Evolutionary conservation across 2,329 filamentous ascomycete species (phyloP), one percentile per base, ranked within the genome.

Genomic region (Trichoderma breve): DNA sequence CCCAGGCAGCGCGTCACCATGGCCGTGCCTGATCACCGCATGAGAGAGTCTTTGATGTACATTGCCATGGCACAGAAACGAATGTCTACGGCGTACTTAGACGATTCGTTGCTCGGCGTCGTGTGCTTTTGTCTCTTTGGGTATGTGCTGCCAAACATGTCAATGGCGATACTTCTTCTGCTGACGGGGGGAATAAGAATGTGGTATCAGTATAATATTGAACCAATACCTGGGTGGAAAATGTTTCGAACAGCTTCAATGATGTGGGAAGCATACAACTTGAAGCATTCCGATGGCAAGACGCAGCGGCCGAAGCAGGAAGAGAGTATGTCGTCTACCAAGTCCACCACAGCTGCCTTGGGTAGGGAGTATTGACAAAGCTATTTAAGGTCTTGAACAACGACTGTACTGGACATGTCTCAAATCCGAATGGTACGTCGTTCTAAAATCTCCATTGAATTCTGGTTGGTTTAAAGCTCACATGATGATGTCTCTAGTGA

Each of bases 171-270:
- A n/a, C 43, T 12, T 47, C 9, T 51, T 51, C 9, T 51, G 43
- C 58, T 61, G 30, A 61, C 32, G 12, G 12, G 21, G 0, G 6
- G 4, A 6, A 28, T 30, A 15, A 66, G 63, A 24, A 66, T 66
- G 63, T 66, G 63, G 63, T 66, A 66, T 57, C 63, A 66, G 47
- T 66, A 66, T 11, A 66, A 66, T 4, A 66, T 66, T 36, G 63
- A 66, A 3, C 63, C 63, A 2, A 66, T 66, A 12, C 63, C 63
- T 21, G 63, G 63, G 12, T 66, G 63, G 63, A 66, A 66, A 14
- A 66, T 66, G 63, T 66, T 66, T 15, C 47, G 63, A 18, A 66
- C 63, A 3, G 63, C 63, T 1, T 66, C 63, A 5, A 66, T 66
- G 63, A 66, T 66, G 63, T 66, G 63, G 63, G 63, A 66, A 14